Evolutionary conservation across 1,284 basidiomycete genomes (phyloP).

Genomic region (Golubevia pallescens): DNA sequence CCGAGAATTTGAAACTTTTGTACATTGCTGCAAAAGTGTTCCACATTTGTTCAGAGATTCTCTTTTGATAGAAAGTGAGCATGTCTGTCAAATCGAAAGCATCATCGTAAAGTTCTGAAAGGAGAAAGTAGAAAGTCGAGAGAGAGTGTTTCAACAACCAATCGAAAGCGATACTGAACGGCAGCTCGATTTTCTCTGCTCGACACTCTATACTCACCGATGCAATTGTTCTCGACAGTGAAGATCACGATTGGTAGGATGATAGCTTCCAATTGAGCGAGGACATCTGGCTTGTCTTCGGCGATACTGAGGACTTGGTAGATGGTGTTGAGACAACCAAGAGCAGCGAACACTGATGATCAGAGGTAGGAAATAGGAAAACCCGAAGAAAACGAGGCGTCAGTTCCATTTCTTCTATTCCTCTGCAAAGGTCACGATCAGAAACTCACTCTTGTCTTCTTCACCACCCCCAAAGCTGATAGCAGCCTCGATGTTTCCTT

Average conservation of each 20-base stretch:
- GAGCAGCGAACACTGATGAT: constrained; percentile 67
- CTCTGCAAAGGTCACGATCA: not conserved
- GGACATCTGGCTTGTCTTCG: constrained; percentile 76
- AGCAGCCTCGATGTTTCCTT: not conserved
- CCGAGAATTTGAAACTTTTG: constrained; percentile 78
- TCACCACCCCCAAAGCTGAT: constrained; percentile 13
- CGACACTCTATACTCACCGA: constrained; percentile 66
- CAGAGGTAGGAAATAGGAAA: not conserved
- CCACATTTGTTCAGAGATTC: constrained; percentile 83
- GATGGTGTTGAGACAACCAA: constrained; percentile 72
- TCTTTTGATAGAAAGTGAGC: constrained; percentile 80
- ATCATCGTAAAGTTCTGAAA: constrained; percentile 88
- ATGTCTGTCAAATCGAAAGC: constrained; percentile 85
- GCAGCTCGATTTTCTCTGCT: too few species aligned
- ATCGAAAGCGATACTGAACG: too few species aligned
- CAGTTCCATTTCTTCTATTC: constrained; percentile 2
- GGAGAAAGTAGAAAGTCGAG: too few species aligned
- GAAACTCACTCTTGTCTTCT: not conserved
- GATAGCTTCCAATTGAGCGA: constrained; percentile 80
- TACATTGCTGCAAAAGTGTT: constrained; percentile 82
- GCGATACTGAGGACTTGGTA: constrained; percentile 71
- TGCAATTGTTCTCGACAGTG: constrained; percentile 69
- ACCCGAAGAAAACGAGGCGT: not conserved
- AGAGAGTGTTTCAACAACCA: too few species aligned
- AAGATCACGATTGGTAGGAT: constrained; percentile 79